Evolutionary conservation across 2,329 filamentous ascomycete genomes (phyloP).

Genomic region (Helotiales sp.): DNA sequence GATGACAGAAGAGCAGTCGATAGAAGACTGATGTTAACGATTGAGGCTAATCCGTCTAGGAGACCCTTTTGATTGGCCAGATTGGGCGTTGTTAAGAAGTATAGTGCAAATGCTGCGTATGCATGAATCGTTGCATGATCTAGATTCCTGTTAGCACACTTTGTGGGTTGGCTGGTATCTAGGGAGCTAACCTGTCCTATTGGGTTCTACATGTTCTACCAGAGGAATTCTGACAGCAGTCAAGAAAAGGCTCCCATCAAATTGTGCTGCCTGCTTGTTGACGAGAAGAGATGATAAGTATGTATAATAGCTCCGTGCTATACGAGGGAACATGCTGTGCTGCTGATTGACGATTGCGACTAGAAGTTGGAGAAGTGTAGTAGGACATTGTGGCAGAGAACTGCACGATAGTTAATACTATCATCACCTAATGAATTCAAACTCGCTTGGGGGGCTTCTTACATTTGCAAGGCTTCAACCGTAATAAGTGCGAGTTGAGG

Average conservation of each 20-base stretch:
- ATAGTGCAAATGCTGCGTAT: slow-evolving; percentile 32
- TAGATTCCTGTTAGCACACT: slow-evolving; percentile 14
- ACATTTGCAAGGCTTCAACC: slow-evolving; percentile 31
- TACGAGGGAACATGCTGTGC: slow-evolving; percentile 24
- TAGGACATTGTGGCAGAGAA: slow-evolving; percentile 18
- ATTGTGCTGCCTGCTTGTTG: neutral
- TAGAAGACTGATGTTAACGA: slow-evolving; percentile 28
- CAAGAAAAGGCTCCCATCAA: slow-evolving; percentile 20
- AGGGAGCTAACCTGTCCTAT: slow-evolving; percentile 17
- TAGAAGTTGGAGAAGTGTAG: slow-evolving; percentile 28
- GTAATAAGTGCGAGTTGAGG: slow-evolving; percentile 25
- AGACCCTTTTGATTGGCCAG: slow-evolving; percentile 24
- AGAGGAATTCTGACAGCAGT: slow-evolving; percentile 29
- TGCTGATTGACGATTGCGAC: slow-evolving; percentile 22
- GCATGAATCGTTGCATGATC: slow-evolving; percentile 22
- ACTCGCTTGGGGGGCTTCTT: slow-evolving; percentile 4
- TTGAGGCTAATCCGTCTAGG: slow-evolving; percentile 26
- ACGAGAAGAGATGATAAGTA: slow-evolving; percentile 29
- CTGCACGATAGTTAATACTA: slow-evolving; percentile 14
- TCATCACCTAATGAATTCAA: slow-evolving; percentile 1
- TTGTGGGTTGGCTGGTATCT: neutral
- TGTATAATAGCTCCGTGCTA: slow-evolving; percentile 32
- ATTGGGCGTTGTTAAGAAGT: slow-evolving; percentile 34
- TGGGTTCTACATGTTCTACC: slow-evolving; percentile 8
- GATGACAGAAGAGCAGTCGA: slow-evolving; percentile 28